Percentiles rank a stretch among this genome's conserved stretches.
Evolutionary conservation across 1,139 yeast genomes (phyloP).

Genomic region (Debaryomyces robertsiae): DNA sequence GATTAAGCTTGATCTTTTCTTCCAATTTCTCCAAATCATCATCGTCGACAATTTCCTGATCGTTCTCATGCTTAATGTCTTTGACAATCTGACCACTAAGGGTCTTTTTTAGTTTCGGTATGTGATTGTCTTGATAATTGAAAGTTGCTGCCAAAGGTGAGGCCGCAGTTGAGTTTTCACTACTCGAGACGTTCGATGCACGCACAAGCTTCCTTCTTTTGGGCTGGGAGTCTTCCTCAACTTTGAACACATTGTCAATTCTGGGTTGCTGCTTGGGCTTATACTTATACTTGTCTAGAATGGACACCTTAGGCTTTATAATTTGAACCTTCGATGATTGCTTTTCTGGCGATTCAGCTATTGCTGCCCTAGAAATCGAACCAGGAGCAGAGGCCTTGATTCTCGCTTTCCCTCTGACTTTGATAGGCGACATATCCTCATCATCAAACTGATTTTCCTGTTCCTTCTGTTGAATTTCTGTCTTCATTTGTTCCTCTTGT

Average conservation of each 20-base stretch:
- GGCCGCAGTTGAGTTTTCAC: slow-evolving; percentile 12
- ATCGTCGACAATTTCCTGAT: slow-evolving; percentile 20
- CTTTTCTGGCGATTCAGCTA: slow-evolving; percentile 16
- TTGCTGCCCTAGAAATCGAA: slow-evolving; percentile 1
- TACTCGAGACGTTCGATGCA: slow-evolving; percentile 24
- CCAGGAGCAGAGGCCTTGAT: slow-evolving; percentile 27
- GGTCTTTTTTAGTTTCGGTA: slow-evolving; percentile 15
- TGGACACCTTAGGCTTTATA: slow-evolving; percentile 54
- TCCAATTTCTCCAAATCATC: slow-evolving; percentile 47
- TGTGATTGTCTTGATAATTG: slow-evolving; percentile 15
- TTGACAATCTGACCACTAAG: slow-evolving; percentile 13
- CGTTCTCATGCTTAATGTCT: slow-evolving; percentile 10
- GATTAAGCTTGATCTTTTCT: slow-evolving; percentile 39
- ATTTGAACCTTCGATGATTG: slow-evolving; percentile 57
- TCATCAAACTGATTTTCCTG: slow-evolving; percentile 18
- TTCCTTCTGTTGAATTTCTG: neutral
- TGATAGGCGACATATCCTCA: slow-evolving; percentile 39
- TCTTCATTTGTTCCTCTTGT: slow-evolving; percentile 10
- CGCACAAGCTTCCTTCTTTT: slow-evolving; percentile 43
- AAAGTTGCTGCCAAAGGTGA: slow-evolving; percentile 14
- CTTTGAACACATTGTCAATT: slow-evolving; percentile 24
- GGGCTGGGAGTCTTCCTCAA: slow-evolving; percentile 19
- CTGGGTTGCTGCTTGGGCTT: slow-evolving; percentile 31
- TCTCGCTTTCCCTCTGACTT: slow-evolving; percentile 36
- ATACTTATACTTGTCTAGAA: slow-evolving; percentile 51